Conservation (phyloP, 2,329 filamentous ascomycete genomes). For the Beauveria asiatica region DNA sequence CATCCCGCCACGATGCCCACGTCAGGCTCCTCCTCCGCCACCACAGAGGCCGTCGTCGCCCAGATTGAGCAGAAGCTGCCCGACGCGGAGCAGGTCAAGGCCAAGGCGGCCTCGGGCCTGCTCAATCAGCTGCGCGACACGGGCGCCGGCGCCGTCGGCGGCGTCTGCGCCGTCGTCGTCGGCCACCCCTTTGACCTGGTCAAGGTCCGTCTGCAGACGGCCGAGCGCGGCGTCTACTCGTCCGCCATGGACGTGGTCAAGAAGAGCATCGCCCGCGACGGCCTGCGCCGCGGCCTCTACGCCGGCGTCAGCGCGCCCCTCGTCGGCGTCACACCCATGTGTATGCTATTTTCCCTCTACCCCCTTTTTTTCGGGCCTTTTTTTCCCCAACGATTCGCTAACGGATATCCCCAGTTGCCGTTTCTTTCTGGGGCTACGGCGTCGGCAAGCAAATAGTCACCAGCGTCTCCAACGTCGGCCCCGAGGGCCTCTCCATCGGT, state of each 20-base stretch:
- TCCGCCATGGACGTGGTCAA: constrained; percentile 85
- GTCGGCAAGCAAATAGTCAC: constrained; percentile 85
- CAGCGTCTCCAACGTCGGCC: constrained; percentile 53
- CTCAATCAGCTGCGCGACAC: constrained; percentile 65
- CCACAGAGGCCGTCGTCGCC: constrained; percentile 27
- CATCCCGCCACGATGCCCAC: constrained; percentile 15
- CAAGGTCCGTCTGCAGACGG: constrained; percentile 94
- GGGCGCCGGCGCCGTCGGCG: constrained; percentile 83
- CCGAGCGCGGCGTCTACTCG: constrained; percentile 85
- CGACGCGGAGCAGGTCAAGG: constrained; percentile 33
- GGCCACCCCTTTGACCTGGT: constrained; percentile 96
- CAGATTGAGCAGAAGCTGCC: constrained; percentile 34
- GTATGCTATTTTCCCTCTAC: constrained; percentile 47
- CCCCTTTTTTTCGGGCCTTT: neutral
- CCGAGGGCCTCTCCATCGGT: constrained; percentile 68
- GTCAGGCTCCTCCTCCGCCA: constrained; percentile 11
- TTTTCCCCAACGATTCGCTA: neutral
- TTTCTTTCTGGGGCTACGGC: constrained; percentile 82
- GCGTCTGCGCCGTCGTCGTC: constrained; percentile 86
- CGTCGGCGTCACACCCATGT: constrained; percentile 97
- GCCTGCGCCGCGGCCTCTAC: constrained; percentile 72
- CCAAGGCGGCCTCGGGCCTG: constrained; percentile 25
- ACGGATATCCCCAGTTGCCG: constrained; percentile 44
- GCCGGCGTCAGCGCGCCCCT: constrained; percentile 94
- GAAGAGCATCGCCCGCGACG: constrained; percentile 82